Evolutionary conservation across 305 asterid genomes (phyloP), one percentile per base, ranked within the genome.

Genomic region (Plantago coronopus): DNA sequence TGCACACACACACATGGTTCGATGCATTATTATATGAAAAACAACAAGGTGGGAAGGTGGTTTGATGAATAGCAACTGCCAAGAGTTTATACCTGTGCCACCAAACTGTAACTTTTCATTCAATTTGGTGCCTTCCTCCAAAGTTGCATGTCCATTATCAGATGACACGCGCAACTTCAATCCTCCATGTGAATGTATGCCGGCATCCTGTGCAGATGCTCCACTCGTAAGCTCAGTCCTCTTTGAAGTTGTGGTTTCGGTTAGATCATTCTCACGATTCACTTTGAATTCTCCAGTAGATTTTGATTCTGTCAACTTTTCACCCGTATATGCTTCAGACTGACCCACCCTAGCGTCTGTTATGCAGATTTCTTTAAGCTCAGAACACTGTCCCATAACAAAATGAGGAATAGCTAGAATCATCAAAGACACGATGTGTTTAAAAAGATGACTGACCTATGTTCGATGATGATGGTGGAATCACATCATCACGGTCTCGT

Each of bases 131-230:
- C 54, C 65, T 2, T 67, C 59, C 38, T 61, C 76, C 7, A 66
- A 56, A 54, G 61, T 76, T 59, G 67, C 76, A 25, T 48, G 48
- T 57, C 65, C 85, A 21, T 69, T 62, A 50, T 62, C 57, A 27
- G 86, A 67, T 49, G 89, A 65, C 64, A 78, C 69, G 56, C 57
- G 77, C 60, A 79, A 17, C 71, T 70, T 78, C 48, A 72, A 51
- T 56, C 79, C 91, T 73, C 66, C 88, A 40, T 74, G 73, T 43
- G 81, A 40, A 61, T 67, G 70, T 47, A 74, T 61, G 64, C 62
- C 38, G 25, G 61, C 44, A 62, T 63, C 69, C 61, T 69, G 71
- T 42, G 67, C 61, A 66, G 64, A 45, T 20, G 65, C 79, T 29
- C 61, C 87, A 27, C 62, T 62, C 50, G 63, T 37, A 64, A 69